Conservation (phyloP, 352 stramenopile species). For the Pythium rishiriense region DNA sequence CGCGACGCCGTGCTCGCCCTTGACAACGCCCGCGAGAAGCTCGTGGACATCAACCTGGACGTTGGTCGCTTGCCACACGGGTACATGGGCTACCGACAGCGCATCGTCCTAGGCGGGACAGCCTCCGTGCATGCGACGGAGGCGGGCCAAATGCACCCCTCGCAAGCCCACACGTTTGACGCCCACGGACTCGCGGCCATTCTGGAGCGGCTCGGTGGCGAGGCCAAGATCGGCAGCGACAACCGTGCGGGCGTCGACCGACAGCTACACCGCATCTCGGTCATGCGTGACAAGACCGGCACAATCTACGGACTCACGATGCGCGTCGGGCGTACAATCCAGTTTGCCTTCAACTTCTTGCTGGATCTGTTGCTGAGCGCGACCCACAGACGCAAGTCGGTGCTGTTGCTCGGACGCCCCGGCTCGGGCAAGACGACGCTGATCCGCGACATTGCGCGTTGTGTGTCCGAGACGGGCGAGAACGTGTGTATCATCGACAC, state of each 20-base stretch:
- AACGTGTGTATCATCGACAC: slow-evolving; percentile 90
- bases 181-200: slow-evolving; percentile 19
- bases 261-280: slow-evolving; percentile 80
- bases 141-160: too few species aligned
- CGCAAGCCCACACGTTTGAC: too few species aligned
- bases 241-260: slow-evolving; percentile 75
- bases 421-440: slow-evolving; percentile 87
- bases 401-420: slow-evolving; percentile 65
- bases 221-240: slow-evolving; percentile 62
- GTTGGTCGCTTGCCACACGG: slow-evolving; percentile 33
- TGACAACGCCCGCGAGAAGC: slow-evolving; percentile 21
- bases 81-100: slow-evolving; percentile 35
- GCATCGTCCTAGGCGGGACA: slow-evolving; percentile 19
- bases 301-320: slow-evolving; percentile 75
- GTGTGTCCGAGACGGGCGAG: slow-evolving; percentile 53
- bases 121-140: too few species aligned
- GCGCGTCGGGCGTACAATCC: slow-evolving; percentile 65
- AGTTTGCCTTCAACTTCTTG: slow-evolving; percentile 59
- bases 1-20: slow-evolving; percentile 27
- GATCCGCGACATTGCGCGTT: slow-evolving; percentile 75
- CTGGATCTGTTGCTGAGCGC: slow-evolving; percentile 61
- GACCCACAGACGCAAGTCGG: slow-evolving; percentile 44
- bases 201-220: slow-evolving; percentile 38
- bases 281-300: slow-evolving; percentile 56
- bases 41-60: slow-evolving; percentile 49